Conservation (phyloP, 2,329 filamentous ascomycete genomes). For the Alternaria ventricosa region DNA sequence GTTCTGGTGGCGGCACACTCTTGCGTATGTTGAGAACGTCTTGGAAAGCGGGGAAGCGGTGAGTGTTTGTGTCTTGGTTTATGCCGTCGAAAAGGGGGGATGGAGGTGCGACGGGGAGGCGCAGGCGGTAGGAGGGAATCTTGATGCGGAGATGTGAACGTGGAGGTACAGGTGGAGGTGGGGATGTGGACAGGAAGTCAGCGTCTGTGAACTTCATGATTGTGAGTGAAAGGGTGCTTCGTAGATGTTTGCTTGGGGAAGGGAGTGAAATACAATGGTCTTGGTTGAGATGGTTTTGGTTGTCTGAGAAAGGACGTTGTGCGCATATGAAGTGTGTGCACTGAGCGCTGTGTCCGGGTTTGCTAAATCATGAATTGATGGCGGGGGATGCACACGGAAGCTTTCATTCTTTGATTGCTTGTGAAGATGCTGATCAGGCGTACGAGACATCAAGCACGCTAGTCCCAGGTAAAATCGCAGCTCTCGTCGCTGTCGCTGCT, state of each 20-base stretch:
- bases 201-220: slow-evolving; percentile 1
- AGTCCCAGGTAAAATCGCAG: not conserved
- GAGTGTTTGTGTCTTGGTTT: slow-evolving; percentile 3
- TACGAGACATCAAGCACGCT: not conserved
- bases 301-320: not conserved
- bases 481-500: not conserved
- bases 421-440: not conserved
- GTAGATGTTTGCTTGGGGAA: not conserved
- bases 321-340: not conserved
- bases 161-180: not conserved
- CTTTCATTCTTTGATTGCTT: not conserved
- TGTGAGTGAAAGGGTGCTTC: not conserved
- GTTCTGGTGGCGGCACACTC: not conserved
- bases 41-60: slow-evolving; percentile 7
- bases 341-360: not conserved
- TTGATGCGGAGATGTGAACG: not conserved
- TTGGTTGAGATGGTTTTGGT: not conserved
- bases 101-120: not conserved
- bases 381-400: not conserved
- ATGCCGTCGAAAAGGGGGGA: slow-evolving; percentile 10
- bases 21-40: not conserved
- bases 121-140: not conserved
- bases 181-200: not conserved
- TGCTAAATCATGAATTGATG: not conserved
- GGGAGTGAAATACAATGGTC: not conserved